Conservation (phyloP, 2,329 filamentous ascomycete genomes). For the Xylaria multiplex region DNA sequence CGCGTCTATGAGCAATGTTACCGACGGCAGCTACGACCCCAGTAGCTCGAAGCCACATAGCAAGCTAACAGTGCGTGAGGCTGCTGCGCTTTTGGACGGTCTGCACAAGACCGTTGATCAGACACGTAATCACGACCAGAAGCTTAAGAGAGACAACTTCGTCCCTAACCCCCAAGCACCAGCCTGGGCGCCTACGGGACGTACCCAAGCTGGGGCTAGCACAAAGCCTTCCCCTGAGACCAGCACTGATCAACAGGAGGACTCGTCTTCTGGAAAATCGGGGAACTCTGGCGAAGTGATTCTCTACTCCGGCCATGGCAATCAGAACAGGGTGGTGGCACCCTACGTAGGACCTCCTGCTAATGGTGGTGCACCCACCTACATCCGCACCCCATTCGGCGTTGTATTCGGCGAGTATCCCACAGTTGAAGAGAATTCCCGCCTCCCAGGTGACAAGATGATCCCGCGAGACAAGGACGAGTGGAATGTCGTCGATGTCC, state of each 20-base stretch:
- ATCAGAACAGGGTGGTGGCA: slow-evolving; percentile 25
- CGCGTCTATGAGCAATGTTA: slow-evolving; percentile 26
- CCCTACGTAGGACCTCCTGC: slow-evolving; percentile 23
- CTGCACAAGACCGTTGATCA: slow-evolving; percentile 18
- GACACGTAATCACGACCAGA: slow-evolving; percentile 3
- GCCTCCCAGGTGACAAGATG: slow-evolving; percentile 31
- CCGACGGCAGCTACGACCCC: slow-evolving; percentile 9
- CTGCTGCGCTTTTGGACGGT: slow-evolving; percentile 9
- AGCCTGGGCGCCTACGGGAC: slow-evolving; percentile 36
- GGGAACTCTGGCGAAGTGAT: slow-evolving; percentile 34
- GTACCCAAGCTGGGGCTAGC: neutral
- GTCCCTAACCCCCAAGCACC: slow-evolving; percentile 42
- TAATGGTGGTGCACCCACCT: slow-evolving; percentile 13
- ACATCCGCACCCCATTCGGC: slow-evolving; percentile 34
- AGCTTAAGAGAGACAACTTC: slow-evolving; percentile 26
- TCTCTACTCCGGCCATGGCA: slow-evolving; percentile 33
- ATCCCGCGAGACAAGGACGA: slow-evolving; percentile 41
- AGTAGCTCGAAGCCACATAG: slow-evolving; percentile 15
- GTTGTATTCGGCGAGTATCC: slow-evolving; percentile 32
- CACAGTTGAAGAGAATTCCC: slow-evolving; percentile 35
- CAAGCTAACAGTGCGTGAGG: neutral
- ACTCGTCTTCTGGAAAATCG: slow-evolving; percentile 25
- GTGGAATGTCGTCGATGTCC: slow-evolving; percentile 44
- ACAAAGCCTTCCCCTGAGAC: neutral
- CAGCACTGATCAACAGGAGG: slow-evolving; percentile 9